A percentile compares a stretch with the other conserved stretches of the same genome.
Evolutionary conservation across 768 basidiomycete species (phyloP).

Genomic region (Harrya chromipes): DNA sequence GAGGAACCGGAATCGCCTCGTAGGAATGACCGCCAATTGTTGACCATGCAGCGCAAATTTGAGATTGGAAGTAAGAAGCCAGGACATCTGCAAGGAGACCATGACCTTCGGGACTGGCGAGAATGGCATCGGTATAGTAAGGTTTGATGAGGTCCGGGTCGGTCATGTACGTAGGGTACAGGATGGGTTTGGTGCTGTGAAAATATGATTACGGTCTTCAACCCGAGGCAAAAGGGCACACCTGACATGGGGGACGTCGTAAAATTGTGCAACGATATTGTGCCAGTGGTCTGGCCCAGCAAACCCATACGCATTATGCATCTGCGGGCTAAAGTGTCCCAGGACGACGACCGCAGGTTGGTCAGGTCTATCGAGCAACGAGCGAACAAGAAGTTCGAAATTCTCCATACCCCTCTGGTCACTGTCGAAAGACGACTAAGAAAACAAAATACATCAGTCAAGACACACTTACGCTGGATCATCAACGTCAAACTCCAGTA

Average conservation of each 20-base stretch:
- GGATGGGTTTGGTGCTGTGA: slow-evolving; percentile 67
- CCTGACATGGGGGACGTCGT: slow-evolving; percentile 93
- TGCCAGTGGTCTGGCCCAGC: slow-evolving; percentile 91
- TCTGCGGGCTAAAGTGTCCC: slow-evolving; percentile 92
- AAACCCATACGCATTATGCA: slow-evolving; percentile 76
- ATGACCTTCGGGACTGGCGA: slow-evolving; percentile 80
- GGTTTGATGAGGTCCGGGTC: slow-evolving; percentile 61
- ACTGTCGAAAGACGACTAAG: slow-evolving; percentile 35
- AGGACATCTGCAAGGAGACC: slow-evolving; percentile 89
- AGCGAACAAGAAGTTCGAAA: slow-evolving; percentile 91
- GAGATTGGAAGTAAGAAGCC: slow-evolving; percentile 84
- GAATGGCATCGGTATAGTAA: slow-evolving; percentile 80
- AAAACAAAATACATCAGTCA: not conserved
- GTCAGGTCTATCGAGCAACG: slow-evolving; percentile 85
- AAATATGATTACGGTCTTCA: not conserved
- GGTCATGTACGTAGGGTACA: slow-evolving; percentile 80
- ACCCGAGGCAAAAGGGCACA: slow-evolving; percentile 19
- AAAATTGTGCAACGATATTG: slow-evolving; percentile 89
- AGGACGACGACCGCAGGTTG: slow-evolving; percentile 90
- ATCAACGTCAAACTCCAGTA: slow-evolving; percentile 91
- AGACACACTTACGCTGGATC: slow-evolving; percentile 68
- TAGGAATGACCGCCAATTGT: slow-evolving; percentile 64
- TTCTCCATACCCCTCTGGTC: slow-evolving; percentile 71
- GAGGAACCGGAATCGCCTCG: slow-evolving; percentile 52
- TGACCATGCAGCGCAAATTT: slow-evolving; percentile 85